phyloP scores from a whole-genome alignment of 2,329 filamentous ascomycete genomes.

The Fusarium sp. region DNA sequence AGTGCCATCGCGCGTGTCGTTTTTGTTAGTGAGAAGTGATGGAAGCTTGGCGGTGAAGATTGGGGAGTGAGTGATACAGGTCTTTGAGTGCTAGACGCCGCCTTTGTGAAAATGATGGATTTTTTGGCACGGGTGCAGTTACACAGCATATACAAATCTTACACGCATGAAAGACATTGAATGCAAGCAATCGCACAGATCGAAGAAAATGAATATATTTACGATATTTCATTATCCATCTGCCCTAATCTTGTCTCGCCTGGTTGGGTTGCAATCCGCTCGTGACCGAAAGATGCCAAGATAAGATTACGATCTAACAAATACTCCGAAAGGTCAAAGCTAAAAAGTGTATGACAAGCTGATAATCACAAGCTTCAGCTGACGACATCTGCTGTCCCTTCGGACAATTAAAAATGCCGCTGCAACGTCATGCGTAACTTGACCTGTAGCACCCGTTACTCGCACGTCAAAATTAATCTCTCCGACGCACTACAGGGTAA shows the following conservation, averaged over 20 bases:
- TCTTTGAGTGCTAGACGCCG: neutral
- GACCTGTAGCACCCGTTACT: neutral
- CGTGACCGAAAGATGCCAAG: neutral
- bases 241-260: accelerated
- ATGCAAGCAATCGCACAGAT: neutral
- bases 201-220: neutral
- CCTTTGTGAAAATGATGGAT: neutral
- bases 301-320: neutral
- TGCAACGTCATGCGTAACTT: neutral
- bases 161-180: neutral
- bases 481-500: neutral
- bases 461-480: neutral
- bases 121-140: neutral
- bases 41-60: neutral
- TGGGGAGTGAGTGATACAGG: neutral
- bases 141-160: neutral
- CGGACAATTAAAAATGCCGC: constrained; percentile 11
- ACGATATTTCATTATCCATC: neutral
- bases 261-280: neutral
- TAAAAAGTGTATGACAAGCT: neutral
- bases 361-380: neutral
- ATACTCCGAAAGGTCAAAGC: neutral
- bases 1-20: neutral
- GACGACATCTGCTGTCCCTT: neutral
- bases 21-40: neutral